phyloP scores from a whole-genome alignment of 306 rosid species.

The Cucumis hystrix region DNA sequence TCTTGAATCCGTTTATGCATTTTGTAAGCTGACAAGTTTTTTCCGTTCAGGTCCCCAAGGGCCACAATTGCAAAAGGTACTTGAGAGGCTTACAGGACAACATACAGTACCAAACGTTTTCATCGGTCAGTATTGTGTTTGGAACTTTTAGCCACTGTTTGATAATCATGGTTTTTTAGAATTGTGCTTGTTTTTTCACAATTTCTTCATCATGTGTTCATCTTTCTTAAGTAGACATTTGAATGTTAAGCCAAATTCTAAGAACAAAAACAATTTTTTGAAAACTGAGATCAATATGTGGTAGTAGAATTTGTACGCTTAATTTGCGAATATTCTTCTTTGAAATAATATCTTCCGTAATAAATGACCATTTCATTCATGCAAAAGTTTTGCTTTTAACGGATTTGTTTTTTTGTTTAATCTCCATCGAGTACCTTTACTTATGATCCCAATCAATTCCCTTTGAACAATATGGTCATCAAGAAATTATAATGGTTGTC shows the following conservation, averaged over 20 bases:
- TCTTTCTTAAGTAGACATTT: no score
- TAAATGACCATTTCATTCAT: not conserved
- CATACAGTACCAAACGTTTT: constrained; percentile 95
- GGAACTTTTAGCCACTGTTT: not conserved
- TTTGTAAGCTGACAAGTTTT: not conserved
- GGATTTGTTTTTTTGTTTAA: not conserved
- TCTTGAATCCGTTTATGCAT: not conserved
- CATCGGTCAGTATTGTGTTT: constrained; percentile 35
- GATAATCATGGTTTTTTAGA: no score
- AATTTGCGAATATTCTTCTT: not conserved
- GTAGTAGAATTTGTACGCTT: no score
- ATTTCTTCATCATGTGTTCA: no score
- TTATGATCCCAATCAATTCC: not conserved
- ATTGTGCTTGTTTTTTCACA: no score
- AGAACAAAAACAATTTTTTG: no score
- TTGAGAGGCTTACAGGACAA: constrained; percentile 90
- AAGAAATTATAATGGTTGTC: not conserved
- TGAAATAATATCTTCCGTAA: not conserved
- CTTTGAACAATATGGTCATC: no score
- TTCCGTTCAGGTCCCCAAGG: constrained; percentile 76
- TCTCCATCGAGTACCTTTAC: not conserved
- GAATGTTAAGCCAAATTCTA: no score
- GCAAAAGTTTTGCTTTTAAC: not conserved
- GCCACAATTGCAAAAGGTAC: constrained; percentile 74
- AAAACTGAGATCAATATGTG: no score